Base-by-base conservation (phyloP, 768 basidiomycete genomes). In the Kwoniella dejecticola region DNA sequence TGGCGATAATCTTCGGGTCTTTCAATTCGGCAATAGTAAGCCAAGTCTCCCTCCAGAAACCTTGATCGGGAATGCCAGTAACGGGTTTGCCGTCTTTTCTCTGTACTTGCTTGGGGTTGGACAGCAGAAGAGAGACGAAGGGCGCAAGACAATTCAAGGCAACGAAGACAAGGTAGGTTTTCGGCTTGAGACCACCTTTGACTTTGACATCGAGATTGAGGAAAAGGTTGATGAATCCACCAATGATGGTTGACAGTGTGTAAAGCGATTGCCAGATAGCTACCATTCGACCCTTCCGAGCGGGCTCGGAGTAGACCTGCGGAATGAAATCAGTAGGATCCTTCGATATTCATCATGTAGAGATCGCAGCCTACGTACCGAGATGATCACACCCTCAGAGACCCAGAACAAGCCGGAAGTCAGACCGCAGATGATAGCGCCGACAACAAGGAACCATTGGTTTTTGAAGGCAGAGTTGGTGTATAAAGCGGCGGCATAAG, bases 391-490 rank as follows among this genome's bases (percentile, higher is more conserved):
- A 26, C 41, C 63, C 45, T 64, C 59, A 21, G 58, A 41, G 4
- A 52, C 58, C 59, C 63, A 64, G 58, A 64, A 60, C 15, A 64
- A 27, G 38, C 63, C 63, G 6, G 58, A 53, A 24, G 59, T 54
- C 30, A 47, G 21, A 55, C 63, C 63, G 31, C 63, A 60, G 33
- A 64, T 50, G 46, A 58, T 53, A 11, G 57, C 59, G 5, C 63
- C 63, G 17, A 64, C 38, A 21, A 64, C 31, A 26, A 64, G 30
- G 52, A 60, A 60, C 52, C 58, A 55, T 26, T 64, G 57, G 33
- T 55, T 64, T 29, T 36, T 44, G 29, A 48, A 60, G 8, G 41
- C 38, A 46, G 33, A 48, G 52, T 64, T 60, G 55, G 52, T 40
- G 44, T 60, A 59, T 21, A 64, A 33, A 11, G 56, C 55, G 5